Evolutionary conservation across 495 filamentous ascomycete genomes (phyloP), one percentile per base, ranked within the genome.

Genomic region (Penicillium longicatenatum): DNA sequence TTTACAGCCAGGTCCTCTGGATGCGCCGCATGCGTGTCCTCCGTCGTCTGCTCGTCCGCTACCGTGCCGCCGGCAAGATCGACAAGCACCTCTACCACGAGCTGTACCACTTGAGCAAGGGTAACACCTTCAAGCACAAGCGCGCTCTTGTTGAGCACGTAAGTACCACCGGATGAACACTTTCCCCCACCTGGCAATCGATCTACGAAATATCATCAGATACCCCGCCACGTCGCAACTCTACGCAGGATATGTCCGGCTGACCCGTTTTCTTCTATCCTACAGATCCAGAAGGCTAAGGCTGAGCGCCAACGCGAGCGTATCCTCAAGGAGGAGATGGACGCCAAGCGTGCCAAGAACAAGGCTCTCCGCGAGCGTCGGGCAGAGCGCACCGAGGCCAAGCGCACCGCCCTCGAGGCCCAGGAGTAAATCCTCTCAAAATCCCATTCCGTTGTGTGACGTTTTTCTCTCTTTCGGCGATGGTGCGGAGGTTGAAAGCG

Each of bases 51-150:
- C 86, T 99, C 66, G 93, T 96, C 84, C 96, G 97, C 83, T 99
- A 99, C 85, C 94, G 94, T 81, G 93, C 92, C 75, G 87, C 88
- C 72, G 94, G 94, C 79, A 99, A 99, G 89, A 99, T 99, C 79
- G 94, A 99, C 84, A 99, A 99, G 87, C 95, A 99, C 84, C 92
- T 99, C 52, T 99, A 99, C 86, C 94, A 99, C 85, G 91, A 97
- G 83, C 92, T 99, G 63, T 99, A 99, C 85, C 93, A 97, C 79
- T 82, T 96, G 70, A 90, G 88, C 88, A 99, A 99, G 92, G 94
- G 94, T 96, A 99, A 99, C 87, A 93, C 94, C 76, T 99, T 99
- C 89, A 99, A 99, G 92, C 94, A 99, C 89, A 99, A 97, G 91
- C 89, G 94, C 73, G 94, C 91, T 63, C 87, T 99, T 67, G 91